Evolutionary conservation across 2,329 filamentous ascomycete genomes (phyloP).

Genomic region (Epichloe coenophiala): DNA sequence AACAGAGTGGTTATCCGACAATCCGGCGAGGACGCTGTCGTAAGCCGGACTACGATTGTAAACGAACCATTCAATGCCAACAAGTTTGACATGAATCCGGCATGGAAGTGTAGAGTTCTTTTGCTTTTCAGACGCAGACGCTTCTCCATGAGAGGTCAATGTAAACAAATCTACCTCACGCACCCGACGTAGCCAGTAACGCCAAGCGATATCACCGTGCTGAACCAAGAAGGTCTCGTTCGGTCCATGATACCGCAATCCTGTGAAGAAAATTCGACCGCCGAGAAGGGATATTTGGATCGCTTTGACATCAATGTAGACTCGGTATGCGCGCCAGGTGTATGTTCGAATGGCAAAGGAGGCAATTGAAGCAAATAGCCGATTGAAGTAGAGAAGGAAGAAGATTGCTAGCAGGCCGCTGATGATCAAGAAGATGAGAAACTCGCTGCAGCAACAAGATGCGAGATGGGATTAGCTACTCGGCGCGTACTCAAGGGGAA

Average conservation of each 20-base stretch:
- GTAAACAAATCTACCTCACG: slow-evolving; percentile 49
- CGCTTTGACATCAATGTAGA: slow-evolving; percentile 88
- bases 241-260: slow-evolving; percentile 82
- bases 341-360: slow-evolving; percentile 78
- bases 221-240: slow-evolving; percentile 92
- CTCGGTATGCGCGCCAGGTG: slow-evolving; percentile 80
- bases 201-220: slow-evolving; percentile 88
- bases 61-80: slow-evolving; percentile 87
- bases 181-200: slow-evolving; percentile 82
- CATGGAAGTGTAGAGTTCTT: slow-evolving; percentile 55
- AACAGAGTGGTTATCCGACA: slow-evolving; percentile 27
- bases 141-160: slow-evolving; percentile 11
- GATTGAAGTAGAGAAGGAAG: slow-evolving; percentile 97
- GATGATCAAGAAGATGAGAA: slow-evolving; percentile 66
- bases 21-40: slow-evolving; percentile 62
- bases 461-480: not conserved
- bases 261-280: slow-evolving; percentile 90
- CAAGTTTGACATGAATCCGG: slow-evolving; percentile 65
- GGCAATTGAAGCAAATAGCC: slow-evolving; percentile 76
- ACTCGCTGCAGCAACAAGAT: slow-evolving; percentile 42
- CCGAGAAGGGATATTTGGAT: slow-evolving; percentile 84
- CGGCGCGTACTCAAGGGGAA: no score
- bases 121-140: slow-evolving; percentile 11
- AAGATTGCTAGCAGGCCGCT: slow-evolving; percentile 70
- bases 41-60: slow-evolving; percentile 94